Evolutionary conservation across 1,284 basidiomycete species (phyloP).

Genomic region (Pterulicium gracile): DNA sequence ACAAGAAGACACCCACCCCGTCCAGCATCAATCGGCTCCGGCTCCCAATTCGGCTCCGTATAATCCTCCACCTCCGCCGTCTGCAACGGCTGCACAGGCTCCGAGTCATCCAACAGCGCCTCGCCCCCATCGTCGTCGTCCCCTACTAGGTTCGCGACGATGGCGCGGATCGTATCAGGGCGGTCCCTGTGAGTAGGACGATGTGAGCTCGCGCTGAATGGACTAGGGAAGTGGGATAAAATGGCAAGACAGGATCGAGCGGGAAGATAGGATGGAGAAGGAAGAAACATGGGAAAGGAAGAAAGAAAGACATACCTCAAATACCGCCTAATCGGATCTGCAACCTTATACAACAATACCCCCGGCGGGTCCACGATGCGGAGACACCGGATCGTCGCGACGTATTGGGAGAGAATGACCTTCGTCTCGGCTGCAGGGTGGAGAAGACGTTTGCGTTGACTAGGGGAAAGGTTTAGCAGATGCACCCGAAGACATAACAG

Average conservation of each 20-base stretch:
- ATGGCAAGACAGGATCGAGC: neutral
- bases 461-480: constrained; percentile 19
- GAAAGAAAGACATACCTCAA: constrained; percentile 42
- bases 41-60: constrained; percentile 83
- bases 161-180: constrained; percentile 85
- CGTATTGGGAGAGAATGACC: constrained; percentile 86
- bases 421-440: constrained; percentile 96
- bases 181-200: constrained; percentile 47
- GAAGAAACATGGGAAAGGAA: constrained; percentile 5
- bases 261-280: constrained; percentile 3
- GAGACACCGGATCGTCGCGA: constrained; percentile 88
- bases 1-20: constrained; percentile 43
- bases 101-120: constrained; percentile 68
- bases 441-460: constrained; percentile 78
- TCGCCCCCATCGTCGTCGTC: constrained; percentile 71
- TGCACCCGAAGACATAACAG: constrained; percentile 1
- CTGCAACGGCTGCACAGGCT: constrained; percentile 65
- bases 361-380: constrained; percentile 88
- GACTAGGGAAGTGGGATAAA: too few relatives aligned
- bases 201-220: too few relatives aligned
- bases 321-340: constrained; percentile 82
- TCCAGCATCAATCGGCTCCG: constrained; percentile 89
- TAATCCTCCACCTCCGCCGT: constrained; percentile 75
- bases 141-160: constrained; percentile 85
- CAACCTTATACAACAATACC: constrained; percentile 85